These are phyloP conservation scores for Populus ilicifolia DNA, from an alignment of 345 rosid species.

Conservation along the genomic window DNA sequence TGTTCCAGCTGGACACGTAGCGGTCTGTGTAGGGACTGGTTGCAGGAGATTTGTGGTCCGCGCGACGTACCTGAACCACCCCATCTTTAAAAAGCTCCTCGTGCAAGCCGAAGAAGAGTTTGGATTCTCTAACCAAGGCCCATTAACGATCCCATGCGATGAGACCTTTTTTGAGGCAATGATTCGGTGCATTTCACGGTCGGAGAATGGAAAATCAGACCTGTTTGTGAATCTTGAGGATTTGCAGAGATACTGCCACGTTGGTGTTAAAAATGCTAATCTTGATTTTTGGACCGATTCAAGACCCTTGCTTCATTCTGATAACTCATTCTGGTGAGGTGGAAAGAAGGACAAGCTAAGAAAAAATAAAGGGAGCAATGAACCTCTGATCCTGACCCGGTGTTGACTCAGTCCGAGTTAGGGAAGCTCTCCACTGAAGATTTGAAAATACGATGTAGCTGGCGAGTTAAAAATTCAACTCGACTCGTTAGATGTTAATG, in stretches of 20 bases:
- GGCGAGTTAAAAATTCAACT: background rate
- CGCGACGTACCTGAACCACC: constrained; percentile 89
- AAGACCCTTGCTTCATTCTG: constrained; percentile 67
- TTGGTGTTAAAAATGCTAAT: constrained; percentile 31
- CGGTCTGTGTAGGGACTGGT: constrained; percentile 62
- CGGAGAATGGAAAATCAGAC: constrained; percentile 47
- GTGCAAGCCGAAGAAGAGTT: constrained; percentile 80
- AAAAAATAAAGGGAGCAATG: background rate
- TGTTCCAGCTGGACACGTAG: constrained; percentile 96
- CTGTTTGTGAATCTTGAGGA: constrained; percentile 54
- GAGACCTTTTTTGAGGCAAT: constrained; percentile 79
- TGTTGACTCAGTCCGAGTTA: constrained; percentile 19
- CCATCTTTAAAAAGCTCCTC: constrained; percentile 60
- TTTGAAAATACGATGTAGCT: background rate
- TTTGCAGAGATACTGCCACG: constrained; percentile 57
- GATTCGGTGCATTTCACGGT: constrained; percentile 57
- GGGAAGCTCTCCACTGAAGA: background rate
- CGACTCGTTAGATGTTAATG: background rate
- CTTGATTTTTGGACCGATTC: constrained; percentile 65
- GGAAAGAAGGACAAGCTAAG: background rate
- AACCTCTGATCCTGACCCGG: constrained; percentile 30
- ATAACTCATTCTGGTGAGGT: constrained; percentile 45
- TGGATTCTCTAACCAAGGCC: constrained; percentile 79
- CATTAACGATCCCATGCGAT: constrained; percentile 82
- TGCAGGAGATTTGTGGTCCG: constrained; percentile 78